Evolutionary conservation across 169 alveolate genomes (phyloP), one percentile per base, ranked within the genome.

Genomic region (Cardiosporidium cionae): DNA sequence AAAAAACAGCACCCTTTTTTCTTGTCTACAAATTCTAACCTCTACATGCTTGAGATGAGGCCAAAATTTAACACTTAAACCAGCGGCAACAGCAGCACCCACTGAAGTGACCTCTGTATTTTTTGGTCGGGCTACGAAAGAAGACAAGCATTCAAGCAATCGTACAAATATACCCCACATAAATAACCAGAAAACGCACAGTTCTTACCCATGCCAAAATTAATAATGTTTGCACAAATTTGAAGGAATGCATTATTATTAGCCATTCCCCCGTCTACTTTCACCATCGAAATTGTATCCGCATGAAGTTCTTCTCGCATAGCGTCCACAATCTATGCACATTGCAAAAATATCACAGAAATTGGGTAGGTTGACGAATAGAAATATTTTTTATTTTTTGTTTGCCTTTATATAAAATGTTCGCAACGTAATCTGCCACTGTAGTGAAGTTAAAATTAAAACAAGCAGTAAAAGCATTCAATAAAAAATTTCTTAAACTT

Each of bases 261-360:
- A 29, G 95, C 83, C 78, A 90, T 76, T 9, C 97, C 97, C 23
- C 98, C 97, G 79, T 93, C 98, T 25, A 93, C 95, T 70, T 84
- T 73, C 64, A 94, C 80, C 68, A 79, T 80, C 2, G 87, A 83
- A 0, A 93, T 82, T 67, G 80, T 74, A 36, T 67, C 82, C 36
- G 79, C 25, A 80, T 62, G 63, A 74, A 86, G 22, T 70, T 3
- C 32, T 65, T 81, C 16, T n/a, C 58, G 27, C 58, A n/a, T 16
- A 44, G n/a, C 27, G 58, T 44, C 27, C 27, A 16, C n/a, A n/a
- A n/a, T 44, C 58, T 44, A n/a, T n/a, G 58, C 27, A 44, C n/a
- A 44, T 16, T 16, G 27, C 16, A 16, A 44, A 44, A 16, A 44
- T 44, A 16, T 16, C 58, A 44, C 27, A 44, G n/a, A 44, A n/a